Conservation (phyloP, 371 early-diverging fungal genomes). For the Mucor saturninus region DNA sequence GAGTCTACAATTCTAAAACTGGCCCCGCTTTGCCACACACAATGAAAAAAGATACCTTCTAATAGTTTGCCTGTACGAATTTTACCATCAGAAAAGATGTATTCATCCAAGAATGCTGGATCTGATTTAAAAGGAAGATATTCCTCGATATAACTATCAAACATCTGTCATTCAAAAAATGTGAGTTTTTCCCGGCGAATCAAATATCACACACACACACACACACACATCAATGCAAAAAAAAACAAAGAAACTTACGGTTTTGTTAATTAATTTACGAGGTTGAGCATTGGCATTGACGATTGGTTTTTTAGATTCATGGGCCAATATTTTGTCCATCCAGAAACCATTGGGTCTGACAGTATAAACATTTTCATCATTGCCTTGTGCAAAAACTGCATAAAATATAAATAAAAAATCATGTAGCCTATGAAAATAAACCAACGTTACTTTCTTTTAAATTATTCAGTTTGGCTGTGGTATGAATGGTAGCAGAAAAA, state of each 20-base stretch:
- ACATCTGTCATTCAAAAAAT: conserved; percentile 18
- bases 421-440: too few species aligned
- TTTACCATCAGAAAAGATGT: conserved; percentile 75
- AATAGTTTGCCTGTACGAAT: conserved; percentile 69
- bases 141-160: conserved; percentile 80
- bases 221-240: background rate
- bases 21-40: too few species aligned
- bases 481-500: conserved; percentile 4
- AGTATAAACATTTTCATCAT: conserved; percentile 21
- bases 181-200: background rate
- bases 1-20: too few species aligned
- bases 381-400: background rate
- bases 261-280: conserved; percentile 23
- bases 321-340: conserved; percentile 41
- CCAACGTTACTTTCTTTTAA: conserved; percentile 5
- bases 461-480: conserved; percentile 2
- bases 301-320: conserved; percentile 21
- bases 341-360: conserved; percentile 45
- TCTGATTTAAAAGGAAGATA: conserved; percentile 81
- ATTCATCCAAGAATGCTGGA: conserved; percentile 77
- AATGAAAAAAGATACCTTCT: conserved; percentile 33
- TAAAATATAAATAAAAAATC: too few species aligned
- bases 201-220: background rate
- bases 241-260: conserved; percentile 19
- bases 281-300: conserved; percentile 7